Evolutionary conservation across 2,329 filamentous ascomycete species (phyloP).

Genomic region (Monilinia fructicola): DNA sequence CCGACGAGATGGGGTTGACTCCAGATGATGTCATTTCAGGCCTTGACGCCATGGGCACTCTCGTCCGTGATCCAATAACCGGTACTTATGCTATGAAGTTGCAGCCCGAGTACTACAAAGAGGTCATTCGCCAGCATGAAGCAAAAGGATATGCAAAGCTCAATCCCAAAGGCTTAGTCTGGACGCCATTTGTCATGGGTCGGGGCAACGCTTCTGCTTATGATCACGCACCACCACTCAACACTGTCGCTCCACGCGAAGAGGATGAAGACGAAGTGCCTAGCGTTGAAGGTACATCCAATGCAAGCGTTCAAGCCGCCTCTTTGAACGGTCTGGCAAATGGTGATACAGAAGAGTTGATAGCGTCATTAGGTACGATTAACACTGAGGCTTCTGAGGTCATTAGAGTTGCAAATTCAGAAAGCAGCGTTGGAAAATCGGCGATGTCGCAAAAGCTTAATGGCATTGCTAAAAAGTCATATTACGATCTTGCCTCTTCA

Average conservation of each 20-base stretch:
- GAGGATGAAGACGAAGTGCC: conserved; percentile 54
- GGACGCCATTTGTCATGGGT: conserved; percentile 98
- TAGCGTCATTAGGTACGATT: conserved; percentile 37
- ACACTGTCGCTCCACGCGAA: conserved; percentile 83
- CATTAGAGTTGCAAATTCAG: conserved; percentile 28
- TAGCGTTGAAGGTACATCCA: conserved; percentile 28
- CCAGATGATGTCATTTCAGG: conserved; percentile 94
- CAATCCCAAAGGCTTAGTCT: conserved; percentile 76
- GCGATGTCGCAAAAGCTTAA: conserved; percentile 31
- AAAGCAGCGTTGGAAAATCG: conserved; percentile 28
- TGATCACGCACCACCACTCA: conserved; percentile 76
- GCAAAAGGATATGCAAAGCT: conserved; percentile 84
- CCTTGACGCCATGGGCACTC: conserved; percentile 81
- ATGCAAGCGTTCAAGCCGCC: conserved; percentile 32
- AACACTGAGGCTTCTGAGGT: conserved; percentile 32
- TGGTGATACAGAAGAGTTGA: conserved; percentile 34
- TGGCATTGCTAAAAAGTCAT: conserved; percentile 33
- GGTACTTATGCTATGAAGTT: conserved; percentile 86
- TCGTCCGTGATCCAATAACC: conserved; percentile 86
- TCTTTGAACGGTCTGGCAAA: conserved; percentile 31
- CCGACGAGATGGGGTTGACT: conserved; percentile 90
- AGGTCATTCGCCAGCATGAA: conserved; percentile 88
- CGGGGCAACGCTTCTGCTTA: conserved; percentile 78
- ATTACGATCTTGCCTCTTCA: conserved; percentile 38
- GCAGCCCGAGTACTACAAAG: conserved; percentile 79